Evolutionary conservation across 257 asterid species (phyloP), one percentile per base, ranked within the genome.

Genomic region (Nicotiana attenuata): DNA sequence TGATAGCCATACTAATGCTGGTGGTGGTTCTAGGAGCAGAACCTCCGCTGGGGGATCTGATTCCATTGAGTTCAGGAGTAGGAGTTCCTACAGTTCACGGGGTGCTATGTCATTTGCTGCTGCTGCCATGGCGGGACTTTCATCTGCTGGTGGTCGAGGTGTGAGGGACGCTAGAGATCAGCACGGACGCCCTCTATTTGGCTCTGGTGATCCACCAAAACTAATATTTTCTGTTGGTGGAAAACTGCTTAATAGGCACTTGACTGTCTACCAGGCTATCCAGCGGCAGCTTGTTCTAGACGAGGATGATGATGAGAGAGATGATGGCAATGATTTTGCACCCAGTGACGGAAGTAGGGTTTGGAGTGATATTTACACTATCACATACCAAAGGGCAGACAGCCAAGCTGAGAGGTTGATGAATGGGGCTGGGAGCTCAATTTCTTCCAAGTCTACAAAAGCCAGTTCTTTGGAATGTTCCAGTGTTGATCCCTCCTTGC

Each of bases 21-120:
- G 88, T 20, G 87, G 89, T 82, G 95, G 94, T 88, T 94, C 98
- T 61, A 85, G 96, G 90, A 91, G 92, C 90, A 90, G 89, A 88
- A 92, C 90, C 61, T 65, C 91, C 65, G 84, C 61, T 41, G 87
- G 85, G 66, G 90, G 86, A 65, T 86, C 88, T 26, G 91, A 88
- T 73, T 89, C 97, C 53, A 86, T 89, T 31, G 99, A 92, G 88
- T 83, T 92, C 50, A 90, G 91, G 76, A 85, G 91, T 88, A 95
- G 98, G 65, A 85, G 88, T 68, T 89, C 97, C 26, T 93, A 89
- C 81, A 93, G 97, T 83, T 92, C 98, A 26, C 90, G 97, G 87
- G 97, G 97, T 80, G 97, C 97, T 80, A 91, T 93, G 97, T 92
- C 98, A 78, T 96, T 94, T 89, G 98, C 98, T 56, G 99, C 99